Percentiles rank a stretch among this genome's conserved stretches.
These are phyloP conservation scores for Kazachstania bromeliacearum DNA, from an alignment of 805 yeast species.

Conservation along the genomic window DNA sequence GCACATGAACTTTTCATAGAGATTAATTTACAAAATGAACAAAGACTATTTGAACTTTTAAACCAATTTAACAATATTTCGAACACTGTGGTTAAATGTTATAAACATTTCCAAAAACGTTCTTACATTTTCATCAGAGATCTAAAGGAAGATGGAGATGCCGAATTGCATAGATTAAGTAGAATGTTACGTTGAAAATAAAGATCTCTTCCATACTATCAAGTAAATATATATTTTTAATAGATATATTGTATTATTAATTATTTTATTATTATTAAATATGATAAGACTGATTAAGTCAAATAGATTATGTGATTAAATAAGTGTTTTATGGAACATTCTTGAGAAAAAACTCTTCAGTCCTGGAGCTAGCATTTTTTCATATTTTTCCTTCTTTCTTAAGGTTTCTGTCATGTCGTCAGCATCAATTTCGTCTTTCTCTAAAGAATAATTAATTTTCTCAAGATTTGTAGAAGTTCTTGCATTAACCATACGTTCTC, in stretches of 20 bases:
- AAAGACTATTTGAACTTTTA: constrained; percentile 19
- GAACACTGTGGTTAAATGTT: constrained; percentile 34
- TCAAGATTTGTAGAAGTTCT: constrained; percentile 1
- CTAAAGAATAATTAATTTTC: constrained; percentile 6
- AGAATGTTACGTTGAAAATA: constrained; percentile 22
- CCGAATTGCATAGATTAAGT: constrained; percentile 42
- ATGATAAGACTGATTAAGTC: too few relatives aligned
- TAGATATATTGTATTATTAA: constrained; percentile 1
- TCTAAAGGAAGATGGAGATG: constrained; percentile 42
- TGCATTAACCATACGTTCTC: constrained; percentile 43
- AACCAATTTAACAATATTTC: constrained; percentile 32
- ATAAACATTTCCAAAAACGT: constrained; percentile 36
- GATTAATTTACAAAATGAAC: constrained; percentile 19
- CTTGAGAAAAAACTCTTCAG: too few relatives aligned
- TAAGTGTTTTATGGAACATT: background rate
- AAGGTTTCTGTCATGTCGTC: constrained; percentile 1
- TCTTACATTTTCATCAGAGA: constrained; percentile 40
- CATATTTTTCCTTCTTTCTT: too few relatives aligned
- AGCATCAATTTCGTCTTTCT: constrained; percentile 31
- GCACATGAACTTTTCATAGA: constrained; percentile 30
- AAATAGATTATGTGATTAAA: too few relatives aligned
- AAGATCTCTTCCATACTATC: too few relatives aligned
- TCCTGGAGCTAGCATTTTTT: background rate
- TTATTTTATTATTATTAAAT: background rate
- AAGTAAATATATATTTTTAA: too few relatives aligned